Evolutionary conservation across 495 filamentous ascomycete species (phyloP).

Genomic region (Neurospora terricola): DNA sequence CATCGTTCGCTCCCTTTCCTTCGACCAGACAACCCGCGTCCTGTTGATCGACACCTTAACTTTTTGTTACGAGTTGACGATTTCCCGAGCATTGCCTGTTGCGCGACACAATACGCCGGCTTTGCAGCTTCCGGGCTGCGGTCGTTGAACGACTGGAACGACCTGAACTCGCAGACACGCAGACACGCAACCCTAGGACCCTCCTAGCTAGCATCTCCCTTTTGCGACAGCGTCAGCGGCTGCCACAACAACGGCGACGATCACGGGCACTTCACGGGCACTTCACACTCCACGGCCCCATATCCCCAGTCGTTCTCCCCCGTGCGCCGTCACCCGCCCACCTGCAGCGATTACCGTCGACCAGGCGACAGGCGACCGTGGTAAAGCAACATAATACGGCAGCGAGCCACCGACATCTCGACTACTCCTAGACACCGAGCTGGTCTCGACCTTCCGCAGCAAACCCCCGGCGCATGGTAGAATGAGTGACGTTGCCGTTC

Average conservation of each 20-base stretch:
- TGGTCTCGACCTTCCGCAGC: not conserved
- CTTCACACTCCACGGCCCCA: not conserved
- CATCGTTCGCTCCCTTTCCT: not conserved
- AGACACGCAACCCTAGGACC: not conserved
- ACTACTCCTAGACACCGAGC: not conserved
- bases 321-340: not conserved
- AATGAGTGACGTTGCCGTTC: not conserved
- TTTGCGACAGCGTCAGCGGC: not conserved
- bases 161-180: not conserved
- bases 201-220: not conserved
- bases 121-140: not conserved
- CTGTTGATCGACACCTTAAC: not conserved
- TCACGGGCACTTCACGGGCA: not conserved
- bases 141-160: not conserved
- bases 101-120: not conserved
- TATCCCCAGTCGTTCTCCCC: not conserved
- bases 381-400: not conserved
- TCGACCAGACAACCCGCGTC: not conserved
- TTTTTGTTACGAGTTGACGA: not conserved
- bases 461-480: not conserved
- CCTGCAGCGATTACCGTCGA: not conserved
- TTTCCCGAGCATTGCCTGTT: not conserved
- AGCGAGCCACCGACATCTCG: not conserved
- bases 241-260: not conserved
- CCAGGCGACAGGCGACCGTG: not conserved